Evolutionary conservation across 305 asterid genomes (phyloP).

Genomic region (Solanum hybrid): DNA sequence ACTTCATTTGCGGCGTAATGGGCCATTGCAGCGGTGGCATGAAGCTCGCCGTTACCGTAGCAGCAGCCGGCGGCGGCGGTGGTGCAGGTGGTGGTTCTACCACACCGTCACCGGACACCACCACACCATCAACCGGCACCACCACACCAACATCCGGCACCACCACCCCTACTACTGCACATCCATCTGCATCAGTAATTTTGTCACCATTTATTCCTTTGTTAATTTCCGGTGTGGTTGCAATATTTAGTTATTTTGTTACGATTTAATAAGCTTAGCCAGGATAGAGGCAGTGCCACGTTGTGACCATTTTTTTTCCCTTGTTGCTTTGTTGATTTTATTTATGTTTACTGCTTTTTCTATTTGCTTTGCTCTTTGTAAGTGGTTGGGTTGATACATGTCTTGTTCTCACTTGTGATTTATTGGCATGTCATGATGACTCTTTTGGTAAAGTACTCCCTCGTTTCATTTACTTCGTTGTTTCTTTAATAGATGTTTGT

Average conservation of each 20-base stretch:
- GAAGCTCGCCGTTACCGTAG: constrained; percentile 60
- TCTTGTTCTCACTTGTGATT: background rate
- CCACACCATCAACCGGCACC: constrained; percentile 21
- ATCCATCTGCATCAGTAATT: background rate
- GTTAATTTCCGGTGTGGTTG: background rate
- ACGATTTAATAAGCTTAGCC: background rate
- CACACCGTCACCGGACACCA: constrained; percentile 8
- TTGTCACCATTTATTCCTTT: background rate
- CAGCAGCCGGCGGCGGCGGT: constrained; percentile 9
- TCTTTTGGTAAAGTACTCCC: background rate
- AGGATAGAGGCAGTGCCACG: background rate
- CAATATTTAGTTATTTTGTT: background rate
- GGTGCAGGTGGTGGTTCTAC: constrained; percentile 13
- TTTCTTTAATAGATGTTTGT: too few species aligned
- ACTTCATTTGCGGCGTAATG: constrained; percentile 58
- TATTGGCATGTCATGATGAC: background rate
- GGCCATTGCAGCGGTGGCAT: constrained; percentile 86
- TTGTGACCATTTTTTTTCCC: background rate
- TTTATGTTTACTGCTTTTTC: background rate
- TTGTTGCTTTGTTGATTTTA: background rate
- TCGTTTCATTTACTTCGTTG: background rate
- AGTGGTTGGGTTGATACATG: background rate
- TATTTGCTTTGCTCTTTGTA: background rate
- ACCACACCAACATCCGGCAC: constrained; percentile 21
- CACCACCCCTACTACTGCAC: background rate